Conservation (phyloP, 495 filamentous ascomycete genomes). For the Terfezia claveryi region DNA sequence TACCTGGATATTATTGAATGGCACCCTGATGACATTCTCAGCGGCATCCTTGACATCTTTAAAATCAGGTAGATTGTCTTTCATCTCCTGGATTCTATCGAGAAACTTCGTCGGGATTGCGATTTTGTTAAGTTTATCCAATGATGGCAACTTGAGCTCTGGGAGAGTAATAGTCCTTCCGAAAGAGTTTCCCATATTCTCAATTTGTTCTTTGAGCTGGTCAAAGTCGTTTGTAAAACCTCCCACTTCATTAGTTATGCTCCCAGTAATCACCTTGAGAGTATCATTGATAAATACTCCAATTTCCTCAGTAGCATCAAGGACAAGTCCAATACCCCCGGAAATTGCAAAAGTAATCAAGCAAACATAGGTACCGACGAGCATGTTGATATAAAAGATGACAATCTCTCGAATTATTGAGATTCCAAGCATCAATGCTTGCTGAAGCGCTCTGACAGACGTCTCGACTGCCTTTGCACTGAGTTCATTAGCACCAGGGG, state of each 20-base stretch:
- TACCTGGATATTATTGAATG: slow-evolving; percentile 41
- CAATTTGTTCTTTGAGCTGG: slow-evolving; percentile 18
- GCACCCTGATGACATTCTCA: slow-evolving; percentile 42
- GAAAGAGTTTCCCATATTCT: slow-evolving; percentile 13
- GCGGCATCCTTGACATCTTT: slow-evolving; percentile 59
- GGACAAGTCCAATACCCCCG: slow-evolving; percentile 48
- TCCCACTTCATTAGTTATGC: slow-evolving; percentile 32
- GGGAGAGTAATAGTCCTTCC: slow-evolving; percentile 21
- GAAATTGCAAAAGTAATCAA: slow-evolving; percentile 59
- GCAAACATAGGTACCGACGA: slow-evolving; percentile 73
- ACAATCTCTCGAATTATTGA: slow-evolving; percentile 72
- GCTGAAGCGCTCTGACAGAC: slow-evolving; percentile 51
- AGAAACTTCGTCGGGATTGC: slow-evolving; percentile 44
- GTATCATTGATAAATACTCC: slow-evolving; percentile 50
- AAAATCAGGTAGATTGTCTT: slow-evolving; percentile 61
- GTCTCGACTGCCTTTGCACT: slow-evolving; percentile 55
- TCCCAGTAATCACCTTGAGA: slow-evolving; percentile 39
- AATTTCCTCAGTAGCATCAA: slow-evolving; percentile 46
- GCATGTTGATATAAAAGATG: slow-evolving; percentile 70
- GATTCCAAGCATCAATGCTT: slow-evolving; percentile 52
- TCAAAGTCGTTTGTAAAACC: slow-evolving; percentile 35
- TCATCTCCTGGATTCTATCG: slow-evolving; percentile 40
- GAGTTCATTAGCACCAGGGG: slow-evolving; percentile 67
- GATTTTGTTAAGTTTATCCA: slow-evolving; percentile 44
- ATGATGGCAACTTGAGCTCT: slow-evolving; percentile 30